phyloP scores from a whole-genome alignment of 2,329 filamentous ascomycete species.

The Penicillium sp. region DNA sequence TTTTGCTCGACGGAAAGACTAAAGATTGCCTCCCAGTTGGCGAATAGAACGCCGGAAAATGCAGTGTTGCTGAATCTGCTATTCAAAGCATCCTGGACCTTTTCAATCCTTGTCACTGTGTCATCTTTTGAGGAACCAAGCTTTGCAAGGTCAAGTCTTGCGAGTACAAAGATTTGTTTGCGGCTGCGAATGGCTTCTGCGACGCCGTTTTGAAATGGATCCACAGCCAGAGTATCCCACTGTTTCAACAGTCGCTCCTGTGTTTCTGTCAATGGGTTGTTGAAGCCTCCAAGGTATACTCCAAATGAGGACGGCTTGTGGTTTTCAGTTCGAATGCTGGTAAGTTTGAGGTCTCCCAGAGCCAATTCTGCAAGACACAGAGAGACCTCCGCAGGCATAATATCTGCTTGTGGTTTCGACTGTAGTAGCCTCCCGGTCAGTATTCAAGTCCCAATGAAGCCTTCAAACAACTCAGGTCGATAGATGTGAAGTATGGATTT shows the following conservation, averaged over 20 bases:
- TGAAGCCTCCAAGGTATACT: constrained; percentile 45
- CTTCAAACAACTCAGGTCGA: neutral
- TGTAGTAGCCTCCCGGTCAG: constrained; percentile 11
- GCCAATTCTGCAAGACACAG: constrained; percentile 25
- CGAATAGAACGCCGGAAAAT: constrained; percentile 45
- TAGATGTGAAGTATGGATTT: neutral
- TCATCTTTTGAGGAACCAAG: constrained; percentile 24
- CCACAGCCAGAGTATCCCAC: constrained; percentile 48
- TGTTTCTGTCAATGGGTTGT: constrained; percentile 28
- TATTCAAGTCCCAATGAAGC: neutral
- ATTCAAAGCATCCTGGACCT: constrained; percentile 29
- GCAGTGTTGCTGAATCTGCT: constrained; percentile 25
- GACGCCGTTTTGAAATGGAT: constrained; percentile 42
- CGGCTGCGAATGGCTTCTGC: constrained; percentile 31
- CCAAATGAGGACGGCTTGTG: constrained; percentile 41
- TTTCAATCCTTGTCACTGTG: constrained; percentile 27
- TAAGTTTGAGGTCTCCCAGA: constrained; percentile 23
- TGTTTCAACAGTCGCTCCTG: constrained; percentile 39
- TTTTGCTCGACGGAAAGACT: constrained; percentile 28
- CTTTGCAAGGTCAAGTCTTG: constrained; percentile 32
- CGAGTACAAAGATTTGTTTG: constrained; percentile 27
- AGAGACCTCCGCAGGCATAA: constrained; percentile 25
- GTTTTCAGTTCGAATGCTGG: constrained; percentile 6
- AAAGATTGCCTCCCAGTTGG: constrained; percentile 42
- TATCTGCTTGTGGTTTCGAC: constrained; percentile 25